These are phyloP conservation scores for Penicillium nordicum DNA, from an alignment of 2,329 filamentous ascomycete species.

Conservation along the genomic window DNA sequence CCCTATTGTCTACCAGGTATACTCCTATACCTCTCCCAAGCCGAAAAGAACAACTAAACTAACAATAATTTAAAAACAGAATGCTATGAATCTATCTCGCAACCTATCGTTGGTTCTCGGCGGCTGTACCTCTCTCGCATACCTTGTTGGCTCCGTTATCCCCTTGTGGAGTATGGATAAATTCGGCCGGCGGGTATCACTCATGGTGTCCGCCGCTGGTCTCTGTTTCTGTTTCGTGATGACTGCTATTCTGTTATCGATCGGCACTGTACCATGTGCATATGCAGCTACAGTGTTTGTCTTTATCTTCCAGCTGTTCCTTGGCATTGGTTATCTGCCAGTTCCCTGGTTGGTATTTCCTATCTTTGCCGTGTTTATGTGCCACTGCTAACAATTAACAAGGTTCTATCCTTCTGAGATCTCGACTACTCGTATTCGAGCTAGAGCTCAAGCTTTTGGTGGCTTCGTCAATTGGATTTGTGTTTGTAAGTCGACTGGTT, in stretches of 20 bases:
- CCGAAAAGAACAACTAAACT: background rate
- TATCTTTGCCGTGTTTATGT: too few relatives aligned
- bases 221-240: constrained; percentile 46
- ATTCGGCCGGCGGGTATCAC: constrained; percentile 41
- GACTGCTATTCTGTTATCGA: constrained; percentile 39
- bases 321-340: constrained; percentile 44
- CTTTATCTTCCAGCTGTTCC: constrained; percentile 47
- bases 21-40: too few relatives aligned
- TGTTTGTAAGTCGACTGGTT: constrained; percentile 30
- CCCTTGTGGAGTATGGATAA: constrained; percentile 44
- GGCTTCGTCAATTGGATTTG: constrained; percentile 38
- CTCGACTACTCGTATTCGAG: constrained; percentile 41
- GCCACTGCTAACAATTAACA: background rate
- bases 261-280: constrained; percentile 29
- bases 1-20: constrained; percentile 37
- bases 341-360: constrained; percentile 37
- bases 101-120: constrained; percentile 54
- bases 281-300: constrained; percentile 46
- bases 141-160: constrained; percentile 42
- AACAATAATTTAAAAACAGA: background rate
- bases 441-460: constrained; percentile 42
- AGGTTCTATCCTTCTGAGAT: constrained; percentile 44
- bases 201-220: constrained; percentile 42
- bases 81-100: constrained; percentile 40
- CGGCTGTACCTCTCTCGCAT: constrained; percentile 43